Percentiles rank a stretch among this genome's conserved stretches.
Conservation (phyloP, 495 filamentous ascomycete species). For the Penicillium simplicissimum region DNA sequence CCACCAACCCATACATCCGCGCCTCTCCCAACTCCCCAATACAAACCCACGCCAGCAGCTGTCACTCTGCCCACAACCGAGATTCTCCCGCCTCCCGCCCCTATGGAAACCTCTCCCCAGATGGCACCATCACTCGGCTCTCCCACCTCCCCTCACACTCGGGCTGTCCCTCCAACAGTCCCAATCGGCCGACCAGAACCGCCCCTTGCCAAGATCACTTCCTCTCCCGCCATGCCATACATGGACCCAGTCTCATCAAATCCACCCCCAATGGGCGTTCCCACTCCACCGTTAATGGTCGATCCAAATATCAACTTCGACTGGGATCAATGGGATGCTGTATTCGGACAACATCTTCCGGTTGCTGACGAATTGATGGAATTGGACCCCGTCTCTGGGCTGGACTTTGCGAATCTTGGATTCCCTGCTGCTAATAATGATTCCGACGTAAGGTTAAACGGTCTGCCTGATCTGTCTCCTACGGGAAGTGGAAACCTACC, state of each 20-base stretch:
- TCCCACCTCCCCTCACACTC: constrained; percentile 15
- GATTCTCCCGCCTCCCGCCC: not conserved
- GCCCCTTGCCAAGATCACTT: not conserved
- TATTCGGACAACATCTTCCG: constrained; percentile 50
- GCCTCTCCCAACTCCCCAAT: constrained; percentile 16
- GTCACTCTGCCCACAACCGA: not conserved
- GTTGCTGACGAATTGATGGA: constrained; percentile 51
- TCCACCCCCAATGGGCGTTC: constrained; percentile 21
- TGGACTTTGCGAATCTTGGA: constrained; percentile 40
- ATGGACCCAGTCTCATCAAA: constrained; percentile 31
- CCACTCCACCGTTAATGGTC: constrained; percentile 47
- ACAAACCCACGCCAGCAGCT: constrained; percentile 20
- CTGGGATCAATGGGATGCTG: constrained; percentile 55
- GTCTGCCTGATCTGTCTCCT: not conserved
- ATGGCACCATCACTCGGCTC: constrained; percentile 8
- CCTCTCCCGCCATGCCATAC: constrained; percentile 19
- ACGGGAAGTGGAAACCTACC: not conserved
- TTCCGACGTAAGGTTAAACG: constrained; percentile 7
- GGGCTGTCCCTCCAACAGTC: constrained; percentile 6
- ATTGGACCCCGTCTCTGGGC: constrained; percentile 41
- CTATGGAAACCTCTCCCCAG: constrained; percentile 18
- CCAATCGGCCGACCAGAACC: constrained; percentile 12
- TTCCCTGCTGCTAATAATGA: constrained; percentile 3
- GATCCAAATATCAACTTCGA: constrained; percentile 50
- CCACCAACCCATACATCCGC: constrained; percentile 11